A percentile compares a stretch with the other conserved stretches of the same genome.
These are phyloP conservation scores for Saccharomycopsis schoenii DNA, from an alignment of 805 yeast genomes.

Conservation along the genomic window DNA sequence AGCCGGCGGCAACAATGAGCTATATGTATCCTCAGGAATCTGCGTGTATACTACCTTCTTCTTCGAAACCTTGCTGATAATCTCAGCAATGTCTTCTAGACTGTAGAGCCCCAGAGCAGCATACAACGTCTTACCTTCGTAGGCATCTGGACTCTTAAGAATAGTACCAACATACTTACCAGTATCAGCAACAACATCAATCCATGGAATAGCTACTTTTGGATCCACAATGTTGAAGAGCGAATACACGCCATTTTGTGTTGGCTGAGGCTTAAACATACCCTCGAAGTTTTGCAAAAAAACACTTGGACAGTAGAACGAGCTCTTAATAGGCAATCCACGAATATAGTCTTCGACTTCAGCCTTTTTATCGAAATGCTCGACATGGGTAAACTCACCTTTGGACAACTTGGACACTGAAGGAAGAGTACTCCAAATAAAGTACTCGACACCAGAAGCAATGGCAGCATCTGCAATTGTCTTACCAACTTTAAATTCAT, in stretches of 20 bases:
- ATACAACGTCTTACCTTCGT: neutral
- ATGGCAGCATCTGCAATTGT: constrained; percentile 4
- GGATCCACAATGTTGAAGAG: neutral
- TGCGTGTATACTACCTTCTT: neutral
- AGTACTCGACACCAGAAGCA: neutral
- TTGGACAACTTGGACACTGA: neutral
- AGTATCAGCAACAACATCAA: neutral
- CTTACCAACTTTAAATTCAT: neutral
- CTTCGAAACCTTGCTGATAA: neutral
- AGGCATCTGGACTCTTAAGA: neutral
- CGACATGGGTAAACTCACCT: neutral
- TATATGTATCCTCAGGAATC: neutral
- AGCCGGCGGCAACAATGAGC: neutral
- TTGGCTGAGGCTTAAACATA: neutral
- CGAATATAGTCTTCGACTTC: constrained; percentile 3
- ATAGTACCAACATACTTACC: constrained; percentile 2
- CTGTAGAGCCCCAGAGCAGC: constrained; percentile 1
- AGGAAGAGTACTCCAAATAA: constrained; percentile 4
- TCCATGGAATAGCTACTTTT: neutral
- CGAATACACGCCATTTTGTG: neutral
- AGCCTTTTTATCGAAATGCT: constrained; percentile 1
- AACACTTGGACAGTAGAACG: neutral
- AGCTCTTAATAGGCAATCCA: neutral
- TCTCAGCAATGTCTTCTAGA: neutral
- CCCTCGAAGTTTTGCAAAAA: neutral